Conservation (phyloP, 2,329 filamentous ascomycete genomes). For the Hymenoscyphus albidus region DNA sequence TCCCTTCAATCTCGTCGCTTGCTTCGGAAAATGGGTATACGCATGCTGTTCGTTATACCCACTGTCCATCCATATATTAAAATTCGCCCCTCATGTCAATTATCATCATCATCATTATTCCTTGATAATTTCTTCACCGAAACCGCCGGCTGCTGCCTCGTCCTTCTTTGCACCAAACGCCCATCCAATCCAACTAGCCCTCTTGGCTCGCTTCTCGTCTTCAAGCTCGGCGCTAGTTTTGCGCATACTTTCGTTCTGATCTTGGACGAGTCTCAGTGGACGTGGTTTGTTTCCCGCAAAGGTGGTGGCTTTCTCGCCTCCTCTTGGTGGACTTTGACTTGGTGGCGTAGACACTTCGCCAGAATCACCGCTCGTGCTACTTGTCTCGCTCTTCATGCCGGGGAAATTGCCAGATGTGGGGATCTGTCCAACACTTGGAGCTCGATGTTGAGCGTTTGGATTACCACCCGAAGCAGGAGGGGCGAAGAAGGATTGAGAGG, state of each 20-base stretch:
- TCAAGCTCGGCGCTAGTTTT: conserved; percentile 37
- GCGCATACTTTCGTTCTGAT: conserved; percentile 50
- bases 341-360: conserved; percentile 54
- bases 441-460: conserved; percentile 49
- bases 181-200: conserved; percentile 64
- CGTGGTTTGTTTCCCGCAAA: conserved; percentile 72
- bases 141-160: conserved; percentile 14
- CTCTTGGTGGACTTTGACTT: conserved; percentile 50
- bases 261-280: conserved; percentile 82
- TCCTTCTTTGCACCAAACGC: conserved; percentile 36
- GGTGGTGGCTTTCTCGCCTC: conserved; percentile 50
- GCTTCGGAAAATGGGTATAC: too few relatives aligned
- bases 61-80: background rate
- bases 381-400: conserved; percentile 51
- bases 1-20: background rate
- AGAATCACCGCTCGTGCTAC: conserved; percentile 57
- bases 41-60: background rate
- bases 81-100: background rate
- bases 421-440: conserved; percentile 47
- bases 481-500: conserved; percentile 62
- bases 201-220: conserved; percentile 50
- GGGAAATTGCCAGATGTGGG: conserved; percentile 62
- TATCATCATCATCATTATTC: conserved; percentile 16
- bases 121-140: conserved; percentile 23
- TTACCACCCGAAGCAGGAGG: conserved; percentile 48